phyloP scores from a whole-genome alignment of 169 alveolate genomes.

The Plasmodium gonderi region DNA sequence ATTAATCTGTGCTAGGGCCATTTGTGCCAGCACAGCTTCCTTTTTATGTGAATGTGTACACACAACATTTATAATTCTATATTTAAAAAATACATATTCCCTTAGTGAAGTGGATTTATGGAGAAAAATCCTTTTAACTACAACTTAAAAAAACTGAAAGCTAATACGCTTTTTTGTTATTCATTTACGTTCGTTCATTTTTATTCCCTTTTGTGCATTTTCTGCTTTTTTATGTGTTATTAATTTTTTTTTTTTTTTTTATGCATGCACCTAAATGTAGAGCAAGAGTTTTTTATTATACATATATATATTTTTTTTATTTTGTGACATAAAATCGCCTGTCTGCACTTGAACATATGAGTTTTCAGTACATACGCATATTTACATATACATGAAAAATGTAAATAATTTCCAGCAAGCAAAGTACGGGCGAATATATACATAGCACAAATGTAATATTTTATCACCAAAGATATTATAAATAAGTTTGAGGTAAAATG shows the following conservation, averaged over 20 bases:
- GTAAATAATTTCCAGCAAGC: no score
- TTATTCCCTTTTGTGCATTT: no score
- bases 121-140: background rate
- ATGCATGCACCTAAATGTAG: background rate
- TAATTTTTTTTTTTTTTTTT: background rate
- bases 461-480: background rate
- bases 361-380: no score
- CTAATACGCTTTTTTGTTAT: background rate
- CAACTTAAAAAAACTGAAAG: background rate
- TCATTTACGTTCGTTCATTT: no score
- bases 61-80: background rate
- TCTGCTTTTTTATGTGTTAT: background rate
- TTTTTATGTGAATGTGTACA: background rate
- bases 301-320: no score
- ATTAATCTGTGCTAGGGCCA: background rate
- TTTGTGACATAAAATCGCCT: background rate
- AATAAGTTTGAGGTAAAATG: background rate
- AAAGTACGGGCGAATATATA: no score
- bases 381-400: no score
- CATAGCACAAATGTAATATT: background rate
- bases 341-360: no score
- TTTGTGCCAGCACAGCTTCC: background rate
- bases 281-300: background rate
- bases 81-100: background rate
- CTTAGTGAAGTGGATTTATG: background rate